Evolutionary conservation across 2,329 filamentous ascomycete genomes (phyloP).

Genomic region (Monosporascus ibericus): DNA sequence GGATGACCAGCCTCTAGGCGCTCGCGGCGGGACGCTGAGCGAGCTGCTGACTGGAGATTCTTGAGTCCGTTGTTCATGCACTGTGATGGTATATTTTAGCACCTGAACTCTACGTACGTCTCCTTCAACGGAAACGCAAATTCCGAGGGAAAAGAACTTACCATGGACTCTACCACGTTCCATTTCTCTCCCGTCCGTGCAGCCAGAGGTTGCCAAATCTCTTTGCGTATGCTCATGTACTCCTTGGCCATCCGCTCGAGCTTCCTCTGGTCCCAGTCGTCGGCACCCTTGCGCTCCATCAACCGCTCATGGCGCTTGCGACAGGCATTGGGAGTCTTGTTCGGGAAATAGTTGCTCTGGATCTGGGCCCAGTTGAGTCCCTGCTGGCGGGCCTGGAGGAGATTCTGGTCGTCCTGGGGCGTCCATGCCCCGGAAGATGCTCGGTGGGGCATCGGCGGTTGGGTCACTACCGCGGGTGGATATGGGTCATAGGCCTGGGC

Average conservation of each 20-base stretch:
- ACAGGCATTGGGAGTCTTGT: constrained; percentile 77
- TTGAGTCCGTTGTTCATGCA: constrained; percentile 81
- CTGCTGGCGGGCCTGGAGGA: constrained; percentile 65
- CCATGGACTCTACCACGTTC: constrained; percentile 62
- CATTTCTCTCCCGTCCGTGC: constrained; percentile 75
- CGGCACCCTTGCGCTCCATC: constrained; percentile 67
- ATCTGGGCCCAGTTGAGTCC: constrained; percentile 83
- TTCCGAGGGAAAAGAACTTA: constrained; percentile 24
- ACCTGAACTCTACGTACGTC: too few species aligned
- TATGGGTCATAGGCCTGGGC: constrained; percentile 36
- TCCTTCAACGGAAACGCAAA: too few species aligned
- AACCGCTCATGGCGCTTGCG: constrained; percentile 83
- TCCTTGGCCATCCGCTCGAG: constrained; percentile 68
- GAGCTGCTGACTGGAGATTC: constrained; percentile 66
- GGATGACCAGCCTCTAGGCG: constrained; percentile 43
- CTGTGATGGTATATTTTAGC: constrained; percentile 32
- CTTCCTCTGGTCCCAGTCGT: constrained; percentile 74
- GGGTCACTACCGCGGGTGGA: constrained; percentile 26
- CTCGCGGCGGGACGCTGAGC: constrained; percentile 60
- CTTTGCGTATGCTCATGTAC: constrained; percentile 72
- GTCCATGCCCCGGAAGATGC: constrained; percentile 66
- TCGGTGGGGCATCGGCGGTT: constrained; percentile 38
- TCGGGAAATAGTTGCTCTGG: constrained; percentile 67
- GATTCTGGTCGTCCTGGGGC: constrained; percentile 64
- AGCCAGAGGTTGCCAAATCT: constrained; percentile 75